A percentile compares a stretch with the other conserved stretches of the same genome.
These are phyloP conservation scores for Colletotrichum sublineola DNA, from an alignment of 2,329 filamentous ascomycete genomes.

Conservation along the genomic window DNA sequence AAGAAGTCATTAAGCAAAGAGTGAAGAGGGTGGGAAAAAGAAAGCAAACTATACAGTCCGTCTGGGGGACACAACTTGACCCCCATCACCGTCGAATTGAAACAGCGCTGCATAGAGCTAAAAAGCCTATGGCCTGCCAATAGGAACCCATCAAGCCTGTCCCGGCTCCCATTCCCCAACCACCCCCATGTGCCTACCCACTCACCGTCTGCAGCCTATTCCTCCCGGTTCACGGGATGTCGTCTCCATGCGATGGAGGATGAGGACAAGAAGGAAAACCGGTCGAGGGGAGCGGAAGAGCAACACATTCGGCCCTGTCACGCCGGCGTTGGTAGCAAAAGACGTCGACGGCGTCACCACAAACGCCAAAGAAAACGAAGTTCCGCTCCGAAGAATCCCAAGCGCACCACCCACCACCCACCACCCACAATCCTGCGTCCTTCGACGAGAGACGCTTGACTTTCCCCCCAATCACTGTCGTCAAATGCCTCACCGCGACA, in stretches of 20 bases:
- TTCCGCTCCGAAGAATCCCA: conserved; percentile 36
- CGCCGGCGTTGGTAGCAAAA: conserved; percentile 29
- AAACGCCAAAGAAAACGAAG: conserved; percentile 27
- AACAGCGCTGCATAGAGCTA: conserved; percentile 34
- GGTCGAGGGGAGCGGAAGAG: not conserved
- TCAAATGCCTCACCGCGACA: conserved; percentile 32
- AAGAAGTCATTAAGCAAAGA: not conserved
- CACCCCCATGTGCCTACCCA: conserved; percentile 30
- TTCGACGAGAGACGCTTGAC: conserved; percentile 10
- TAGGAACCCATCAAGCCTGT: conserved; percentile 27
- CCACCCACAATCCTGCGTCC: conserved; percentile 32
- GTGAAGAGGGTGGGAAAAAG: not conserved
- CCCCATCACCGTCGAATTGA: conserved; percentile 33
- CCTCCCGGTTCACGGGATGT: conserved; percentile 29
- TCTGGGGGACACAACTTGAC: conserved; percentile 16
- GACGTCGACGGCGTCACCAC: conserved; percentile 6
- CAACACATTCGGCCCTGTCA: conserved; percentile 5
- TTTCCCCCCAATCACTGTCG: conserved; percentile 36
- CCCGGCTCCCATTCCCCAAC: conserved; percentile 31
- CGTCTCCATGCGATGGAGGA: conserved; percentile 29
- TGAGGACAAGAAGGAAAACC: not conserved
- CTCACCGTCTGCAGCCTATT: conserved; percentile 31
- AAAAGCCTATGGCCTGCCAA: conserved; percentile 22
- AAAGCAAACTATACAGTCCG: conserved; percentile 15
- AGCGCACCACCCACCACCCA: conserved; percentile 31